Conservation (phyloP, 1,139 yeast species). For the Candida sanyaensis region DNA sequence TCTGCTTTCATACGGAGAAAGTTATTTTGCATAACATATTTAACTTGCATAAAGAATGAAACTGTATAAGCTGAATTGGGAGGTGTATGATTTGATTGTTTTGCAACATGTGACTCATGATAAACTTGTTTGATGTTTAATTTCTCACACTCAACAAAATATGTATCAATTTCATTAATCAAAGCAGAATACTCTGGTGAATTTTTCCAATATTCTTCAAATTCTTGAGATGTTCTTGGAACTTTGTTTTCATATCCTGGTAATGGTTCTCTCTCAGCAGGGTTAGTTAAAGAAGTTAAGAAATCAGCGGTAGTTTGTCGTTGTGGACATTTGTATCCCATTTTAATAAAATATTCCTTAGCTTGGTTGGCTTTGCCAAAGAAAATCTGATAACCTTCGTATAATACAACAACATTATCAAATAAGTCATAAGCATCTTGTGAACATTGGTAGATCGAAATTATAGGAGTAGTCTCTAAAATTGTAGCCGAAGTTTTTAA, state of each 20-base stretch:
- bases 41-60: constrained; percentile 35
- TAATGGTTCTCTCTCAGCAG: constrained; percentile 57
- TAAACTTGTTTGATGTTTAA: constrained; percentile 14
- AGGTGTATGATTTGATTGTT: constrained; percentile 26
- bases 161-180: constrained; percentile 19
- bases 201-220: constrained; percentile 24
- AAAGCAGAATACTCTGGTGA: constrained; percentile 21
- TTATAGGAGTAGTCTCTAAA: constrained; percentile 60
- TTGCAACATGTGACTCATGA: constrained; percentile 28
- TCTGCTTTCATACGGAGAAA: constrained; percentile 29
- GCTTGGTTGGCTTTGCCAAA: constrained; percentile 67
- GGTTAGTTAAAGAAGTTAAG: constrained; percentile 73
- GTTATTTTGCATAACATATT: constrained; percentile 28
- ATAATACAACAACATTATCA: constrained; percentile 71
- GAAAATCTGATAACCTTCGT: constrained; percentile 77
- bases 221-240: constrained; percentile 26
- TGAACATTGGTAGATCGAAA: constrained; percentile 71
- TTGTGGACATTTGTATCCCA: constrained; percentile 62
- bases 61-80: constrained; percentile 35
- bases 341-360: constrained; percentile 45
- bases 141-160: constrained; percentile 12
- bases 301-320: constrained; percentile 86
- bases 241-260: constrained; percentile 44
- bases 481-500: constrained; percentile 64
- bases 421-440: constrained; percentile 47